Evolutionary conservation across 805 yeast genomes (phyloP).

Genomic region (Starmera caribaea): DNA sequence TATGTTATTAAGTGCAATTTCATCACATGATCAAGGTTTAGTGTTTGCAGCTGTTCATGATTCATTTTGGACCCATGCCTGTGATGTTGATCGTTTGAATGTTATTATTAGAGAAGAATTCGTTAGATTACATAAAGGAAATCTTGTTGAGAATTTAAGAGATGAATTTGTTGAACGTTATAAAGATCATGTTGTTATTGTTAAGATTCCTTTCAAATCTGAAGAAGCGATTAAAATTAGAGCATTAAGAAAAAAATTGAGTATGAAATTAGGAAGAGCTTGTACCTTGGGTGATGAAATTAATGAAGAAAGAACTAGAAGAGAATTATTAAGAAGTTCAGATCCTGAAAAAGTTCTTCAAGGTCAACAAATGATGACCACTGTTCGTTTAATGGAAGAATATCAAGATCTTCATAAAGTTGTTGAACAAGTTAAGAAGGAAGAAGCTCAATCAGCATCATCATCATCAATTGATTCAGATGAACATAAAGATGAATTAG

Average conservation of each 20-base stretch:
- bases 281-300: constrained; percentile 63
- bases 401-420: constrained; percentile 9
- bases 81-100: constrained; percentile 69
- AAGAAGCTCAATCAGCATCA: constrained; percentile 1
- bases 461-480: neutral
- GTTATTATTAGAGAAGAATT: constrained; percentile 64
- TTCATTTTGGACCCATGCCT: constrained; percentile 97
- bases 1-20: constrained; percentile 82
- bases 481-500: neutral
- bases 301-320: constrained; percentile 56
- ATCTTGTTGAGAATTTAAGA: constrained; percentile 60
- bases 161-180: constrained; percentile 80
- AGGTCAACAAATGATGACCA: constrained; percentile 55
- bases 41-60: constrained; percentile 94
- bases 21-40: constrained; percentile 55
- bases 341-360: constrained; percentile 37
- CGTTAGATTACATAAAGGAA: constrained; percentile 64
- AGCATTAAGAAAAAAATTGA: constrained; percentile 38
- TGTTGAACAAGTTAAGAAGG: constrained; percentile 7
- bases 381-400: constrained; percentile 44
- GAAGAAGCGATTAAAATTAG: constrained; percentile 41
- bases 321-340: constrained; percentile 39
- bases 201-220: constrained; percentile 41
- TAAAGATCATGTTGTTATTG: constrained; percentile 53
- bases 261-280: constrained; percentile 41